Percentiles rank a stretch among this genome's conserved stretches.
These are phyloP conservation scores for Centella asiatica DNA, from an alignment of 129 eudicot genomes.

Conservation along the genomic window DNA sequence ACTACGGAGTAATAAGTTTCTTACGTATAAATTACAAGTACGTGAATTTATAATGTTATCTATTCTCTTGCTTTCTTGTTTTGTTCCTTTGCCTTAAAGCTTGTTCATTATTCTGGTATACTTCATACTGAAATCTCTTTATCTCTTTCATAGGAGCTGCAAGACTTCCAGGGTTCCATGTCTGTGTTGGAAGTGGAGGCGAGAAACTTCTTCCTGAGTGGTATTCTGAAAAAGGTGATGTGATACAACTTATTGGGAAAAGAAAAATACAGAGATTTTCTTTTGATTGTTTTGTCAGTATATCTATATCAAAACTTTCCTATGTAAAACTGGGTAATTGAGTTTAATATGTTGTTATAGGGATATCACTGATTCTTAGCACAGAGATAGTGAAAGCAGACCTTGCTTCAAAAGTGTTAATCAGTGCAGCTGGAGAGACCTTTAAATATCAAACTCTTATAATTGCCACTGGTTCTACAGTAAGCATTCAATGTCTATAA, in stretches of 20 bases:
- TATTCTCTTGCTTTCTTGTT: neutral
- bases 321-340: neutral
- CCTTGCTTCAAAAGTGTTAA: constrained; percentile 75
- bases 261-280: neutral
- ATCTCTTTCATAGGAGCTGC: constrained; percentile 57
- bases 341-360: constrained; percentile 32
- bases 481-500: constrained; percentile 24
- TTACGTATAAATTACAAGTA: too few relatives aligned
- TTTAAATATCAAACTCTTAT: constrained; percentile 50
- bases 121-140: constrained; percentile 2
- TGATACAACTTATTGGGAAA: neutral
- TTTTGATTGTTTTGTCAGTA: neutral
- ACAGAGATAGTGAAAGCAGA: constrained; percentile 91
- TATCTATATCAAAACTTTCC: neutral
- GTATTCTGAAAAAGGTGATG: constrained; percentile 85
- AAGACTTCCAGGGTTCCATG: constrained; percentile 95
- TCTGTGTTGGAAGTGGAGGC: constrained; percentile 98
- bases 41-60: too few relatives aligned
- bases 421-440: constrained; percentile 71
- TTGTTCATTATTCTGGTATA: neutral
- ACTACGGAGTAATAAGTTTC: too few relatives aligned
- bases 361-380: constrained; percentile 66
- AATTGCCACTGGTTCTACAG: constrained; percentile 91
- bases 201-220: constrained; percentile 91
- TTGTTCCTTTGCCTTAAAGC: neutral